Evolutionary conservation across 1,284 basidiomycete genomes (phyloP), one percentile per base, ranked within the genome.

Genomic region (Cryptococcus wingfieldii): DNA sequence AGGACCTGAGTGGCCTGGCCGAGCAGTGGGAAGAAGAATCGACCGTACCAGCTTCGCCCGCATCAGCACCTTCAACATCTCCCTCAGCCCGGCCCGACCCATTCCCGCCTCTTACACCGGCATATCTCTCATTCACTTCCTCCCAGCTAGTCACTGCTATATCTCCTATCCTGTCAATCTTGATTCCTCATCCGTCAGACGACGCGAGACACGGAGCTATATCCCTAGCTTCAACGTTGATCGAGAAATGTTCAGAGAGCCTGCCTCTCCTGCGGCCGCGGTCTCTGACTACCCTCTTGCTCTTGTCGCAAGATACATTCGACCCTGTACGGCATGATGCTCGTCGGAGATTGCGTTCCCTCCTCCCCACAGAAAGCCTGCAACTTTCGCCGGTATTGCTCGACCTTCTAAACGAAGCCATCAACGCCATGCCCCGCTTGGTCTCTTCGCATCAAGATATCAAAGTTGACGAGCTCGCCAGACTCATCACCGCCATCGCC

Each of bases 391-490:
- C 60, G 0, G 49, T 50, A 7, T 53, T 77, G 4, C 55, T 69
- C 5, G 65, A 73, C 9, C 57, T 78, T 10, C 68, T 78, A 5
- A 63, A 80, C 61, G 84, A 88, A 44, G 83, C 84, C 56, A 79
- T 95, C 37, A 77, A 83, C n/a, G 79, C 85, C 0, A 78, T 96
- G 4, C 89, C 92, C n/a, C 83, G 84, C 10, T 78, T 88, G 10
- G 80, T 94, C 41, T 78, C 81, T 7, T 83, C 84, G 4, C 84
- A 83, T 50, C 82, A 87, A 14, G 89, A 92, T 62, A 73, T 80
- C 12, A 86, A 86, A 69, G 82, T 90, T 13, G 81, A 83, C 60
- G 86, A 89, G 65, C 75, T 82, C 5, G 83, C 86, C 3, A 78
- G 80, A 5, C 79, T 89, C 57, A 80, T 94, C 53, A 82, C 83